These are phyloP conservation scores for Thielaviopsis ethacetica DNA, from an alignment of 2,329 filamentous ascomycete genomes.

Conservation along the genomic window DNA sequence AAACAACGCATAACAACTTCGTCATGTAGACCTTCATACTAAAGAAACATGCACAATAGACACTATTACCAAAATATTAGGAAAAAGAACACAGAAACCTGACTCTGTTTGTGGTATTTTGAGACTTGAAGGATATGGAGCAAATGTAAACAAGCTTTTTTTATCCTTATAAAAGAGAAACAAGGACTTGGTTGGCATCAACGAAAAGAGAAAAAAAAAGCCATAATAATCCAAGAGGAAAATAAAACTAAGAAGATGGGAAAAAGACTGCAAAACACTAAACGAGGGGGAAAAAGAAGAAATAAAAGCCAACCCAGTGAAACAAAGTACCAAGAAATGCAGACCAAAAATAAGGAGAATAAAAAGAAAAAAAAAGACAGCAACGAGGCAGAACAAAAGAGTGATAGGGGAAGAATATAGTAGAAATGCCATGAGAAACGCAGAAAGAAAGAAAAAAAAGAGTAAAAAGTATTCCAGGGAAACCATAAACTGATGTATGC, in stretches of 20 bases:
- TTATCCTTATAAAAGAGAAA: neutral
- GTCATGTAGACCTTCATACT: no score
- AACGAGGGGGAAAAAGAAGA: neutral
- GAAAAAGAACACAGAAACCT: neutral
- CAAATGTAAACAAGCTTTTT: neutral
- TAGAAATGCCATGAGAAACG: neutral
- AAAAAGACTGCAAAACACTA: neutral
- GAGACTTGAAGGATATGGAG: neutral
- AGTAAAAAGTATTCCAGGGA: neutral
- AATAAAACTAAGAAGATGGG: neutral
- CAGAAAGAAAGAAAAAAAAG: neutral
- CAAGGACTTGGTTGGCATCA: no score
- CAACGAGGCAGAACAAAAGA: neutral
- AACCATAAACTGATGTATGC: neutral
- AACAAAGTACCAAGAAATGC: constrained; percentile 1
- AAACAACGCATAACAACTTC: neutral
- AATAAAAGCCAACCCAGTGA: constrained; percentile 1
- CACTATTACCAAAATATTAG: neutral
- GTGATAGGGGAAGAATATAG: neutral
- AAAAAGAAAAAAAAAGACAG: neutral
- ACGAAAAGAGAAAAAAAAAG: neutral
- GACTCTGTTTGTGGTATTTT: neutral
- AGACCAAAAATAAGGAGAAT: neutral
- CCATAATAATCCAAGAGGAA: neutral
- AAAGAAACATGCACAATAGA: neutral